phyloP scores from a whole-genome alignment of 2,329 filamentous ascomycete species.

The Fusarium praegraminearum region DNA sequence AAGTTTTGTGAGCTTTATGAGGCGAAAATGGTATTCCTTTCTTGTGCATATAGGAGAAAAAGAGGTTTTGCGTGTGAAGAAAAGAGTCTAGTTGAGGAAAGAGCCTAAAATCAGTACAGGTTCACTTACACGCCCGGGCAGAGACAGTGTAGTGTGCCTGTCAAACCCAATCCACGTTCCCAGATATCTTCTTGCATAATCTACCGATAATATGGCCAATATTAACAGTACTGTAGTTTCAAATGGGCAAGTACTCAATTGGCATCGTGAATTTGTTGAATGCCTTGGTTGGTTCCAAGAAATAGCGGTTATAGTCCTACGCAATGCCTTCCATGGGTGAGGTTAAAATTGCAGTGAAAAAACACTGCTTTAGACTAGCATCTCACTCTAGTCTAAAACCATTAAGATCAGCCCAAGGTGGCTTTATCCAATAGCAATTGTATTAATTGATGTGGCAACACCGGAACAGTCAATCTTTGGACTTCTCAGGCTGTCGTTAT shows the following conservation, averaged over 20 bases:
- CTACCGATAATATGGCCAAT: background rate
- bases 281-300: background rate
- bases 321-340: background rate
- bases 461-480: no score
- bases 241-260: background rate
- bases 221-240: background rate
- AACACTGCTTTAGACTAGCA: no score
- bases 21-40: background rate
- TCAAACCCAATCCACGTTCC: background rate
- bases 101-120: background rate
- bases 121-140: background rate
- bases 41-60: background rate
- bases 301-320: background rate
- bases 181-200: background rate
- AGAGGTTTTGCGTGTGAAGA: background rate
- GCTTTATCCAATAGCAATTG: no score
- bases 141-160: background rate
- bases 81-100: background rate
- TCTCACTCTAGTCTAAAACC: no score
- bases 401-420: no score
- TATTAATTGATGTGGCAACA: no score
- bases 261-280: background rate
- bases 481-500: no score
- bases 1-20: no score
- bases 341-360: background rate